phyloP scores from a whole-genome alignment of 2,329 filamentous ascomycete species.

The Xylaria sp. region DNA sequence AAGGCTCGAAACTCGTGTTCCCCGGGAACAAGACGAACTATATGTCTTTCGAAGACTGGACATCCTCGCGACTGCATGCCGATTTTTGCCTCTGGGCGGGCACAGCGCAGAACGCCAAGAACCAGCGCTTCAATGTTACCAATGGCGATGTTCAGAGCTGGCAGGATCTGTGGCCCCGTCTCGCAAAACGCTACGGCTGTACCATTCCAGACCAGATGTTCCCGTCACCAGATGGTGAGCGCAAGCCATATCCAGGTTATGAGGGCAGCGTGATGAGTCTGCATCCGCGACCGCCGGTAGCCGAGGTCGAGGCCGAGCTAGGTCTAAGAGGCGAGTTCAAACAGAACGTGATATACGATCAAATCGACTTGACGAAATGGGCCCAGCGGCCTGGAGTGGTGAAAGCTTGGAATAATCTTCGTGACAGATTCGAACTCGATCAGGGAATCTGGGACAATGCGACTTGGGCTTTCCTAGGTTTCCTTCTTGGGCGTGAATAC shows the following conservation, averaged over 20 bases:
- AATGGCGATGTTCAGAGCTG: constrained; percentile 55
- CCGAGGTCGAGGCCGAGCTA: constrained; percentile 43
- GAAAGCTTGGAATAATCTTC: constrained; percentile 52
- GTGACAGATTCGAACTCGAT: constrained; percentile 51
- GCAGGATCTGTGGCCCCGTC: constrained; percentile 55
- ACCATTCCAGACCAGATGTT: constrained; percentile 49
- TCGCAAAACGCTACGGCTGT: constrained; percentile 51
- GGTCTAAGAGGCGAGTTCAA: constrained; percentile 44
- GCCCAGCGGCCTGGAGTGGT: constrained; percentile 51
- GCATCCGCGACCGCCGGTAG: constrained; percentile 46
- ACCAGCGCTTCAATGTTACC: constrained; percentile 55
- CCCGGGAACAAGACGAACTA: constrained; percentile 51
- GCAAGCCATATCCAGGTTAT: constrained; percentile 35
- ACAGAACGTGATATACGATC: constrained; percentile 49
- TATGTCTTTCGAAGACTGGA: constrained; percentile 49
- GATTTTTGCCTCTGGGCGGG: constrained; percentile 51
- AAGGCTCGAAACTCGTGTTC: constrained; percentile 46
- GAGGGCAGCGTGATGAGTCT: constrained; percentile 37
- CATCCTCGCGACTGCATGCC: constrained; percentile 49
- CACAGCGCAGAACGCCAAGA: constrained; percentile 45
- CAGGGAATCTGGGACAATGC: constrained; percentile 53
- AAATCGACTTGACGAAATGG: constrained; percentile 55
- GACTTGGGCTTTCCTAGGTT: constrained; percentile 56
- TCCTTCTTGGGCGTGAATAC: constrained; percentile 55
- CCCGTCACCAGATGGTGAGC: constrained; percentile 28